Evolutionary conservation across 257 asterid species (phyloP).

Genomic region (Solanum sparsipilum): DNA sequence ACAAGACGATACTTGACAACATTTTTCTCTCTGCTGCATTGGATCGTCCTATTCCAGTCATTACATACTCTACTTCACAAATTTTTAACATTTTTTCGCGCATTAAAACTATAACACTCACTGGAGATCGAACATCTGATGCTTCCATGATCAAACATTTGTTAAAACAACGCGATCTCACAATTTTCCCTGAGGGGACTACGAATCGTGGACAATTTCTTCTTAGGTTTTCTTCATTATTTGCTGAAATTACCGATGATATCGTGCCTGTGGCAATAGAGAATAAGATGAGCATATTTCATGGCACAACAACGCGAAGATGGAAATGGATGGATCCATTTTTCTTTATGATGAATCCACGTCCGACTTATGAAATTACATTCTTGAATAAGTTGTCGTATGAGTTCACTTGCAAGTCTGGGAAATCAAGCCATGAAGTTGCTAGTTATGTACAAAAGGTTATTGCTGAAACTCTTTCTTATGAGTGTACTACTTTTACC

Average conservation of each 20-base stretch:
- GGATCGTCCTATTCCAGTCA: constrained; percentile 6
- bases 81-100: constrained; percentile 2
- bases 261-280: constrained; percentile 35
- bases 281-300: constrained; percentile 33
- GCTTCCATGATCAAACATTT: constrained; percentile 7
- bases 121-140: constrained; percentile 6
- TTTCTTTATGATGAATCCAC: constrained; percentile 33
- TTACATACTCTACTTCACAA: constrained; percentile 16
- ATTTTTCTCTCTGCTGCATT: constrained; percentile 7
- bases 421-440: constrained; percentile 23
- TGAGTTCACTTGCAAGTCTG: constrained; percentile 19
- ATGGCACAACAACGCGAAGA: constrained; percentile 45
- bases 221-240: constrained; percentile 29
- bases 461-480: not conserved
- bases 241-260: constrained; percentile 39
- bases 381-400: constrained; percentile 21
- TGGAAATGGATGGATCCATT: constrained; percentile 37
- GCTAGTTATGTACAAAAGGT: not conserved
- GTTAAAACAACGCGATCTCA: constrained; percentile 1
- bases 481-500: not conserved
- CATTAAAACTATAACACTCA: constrained; percentile 4
- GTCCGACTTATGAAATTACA: constrained; percentile 21
- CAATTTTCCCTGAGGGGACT: constrained; percentile 30
- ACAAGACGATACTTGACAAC: constrained; percentile 9
- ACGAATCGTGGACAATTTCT: constrained; percentile 40